phyloP scores from a whole-genome alignment of 495 filamentous ascomycete species.

The Parathielavia hyrcaniae region DNA sequence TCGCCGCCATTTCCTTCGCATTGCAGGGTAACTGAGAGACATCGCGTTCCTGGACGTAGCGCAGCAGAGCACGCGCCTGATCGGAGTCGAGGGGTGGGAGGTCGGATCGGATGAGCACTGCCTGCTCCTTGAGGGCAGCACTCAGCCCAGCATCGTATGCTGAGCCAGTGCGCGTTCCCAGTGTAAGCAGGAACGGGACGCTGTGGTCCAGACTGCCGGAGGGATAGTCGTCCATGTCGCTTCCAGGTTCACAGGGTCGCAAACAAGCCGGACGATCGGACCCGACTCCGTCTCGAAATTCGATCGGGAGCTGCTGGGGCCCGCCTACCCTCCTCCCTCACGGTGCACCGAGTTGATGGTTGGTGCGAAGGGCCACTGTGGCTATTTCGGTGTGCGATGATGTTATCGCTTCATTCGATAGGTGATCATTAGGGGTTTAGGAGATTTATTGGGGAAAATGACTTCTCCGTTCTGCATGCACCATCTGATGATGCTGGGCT shows the following conservation, averaged over 20 bases:
- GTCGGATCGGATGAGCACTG: conserved; percentile 57
- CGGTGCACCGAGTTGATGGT: too few relatives aligned
- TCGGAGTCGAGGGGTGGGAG: conserved; percentile 58
- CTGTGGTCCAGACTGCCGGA: conserved; percentile 73
- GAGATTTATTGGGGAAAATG: too few relatives aligned
- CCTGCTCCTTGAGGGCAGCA: conserved; percentile 53
- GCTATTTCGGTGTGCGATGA: too few relatives aligned
- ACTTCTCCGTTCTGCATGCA: too few relatives aligned
- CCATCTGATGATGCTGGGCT: too few relatives aligned
- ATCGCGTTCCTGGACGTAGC: conserved; percentile 62
- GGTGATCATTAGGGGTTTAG: too few relatives aligned
- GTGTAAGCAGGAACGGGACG: conserved; percentile 70
- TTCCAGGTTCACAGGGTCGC: too few relatives aligned
- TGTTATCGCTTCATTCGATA: too few relatives aligned
- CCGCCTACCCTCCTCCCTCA: too few relatives aligned
- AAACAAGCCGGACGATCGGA: too few relatives aligned
- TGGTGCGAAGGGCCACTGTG: too few relatives aligned
- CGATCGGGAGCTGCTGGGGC: neutral
- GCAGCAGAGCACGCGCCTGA: conserved; percentile 59
- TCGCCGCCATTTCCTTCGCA: conserved; percentile 35
- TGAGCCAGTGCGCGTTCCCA: conserved; percentile 53
- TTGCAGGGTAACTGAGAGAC: conserved; percentile 57
- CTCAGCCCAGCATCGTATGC: conserved; percentile 35
- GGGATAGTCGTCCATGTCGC: conserved; percentile 76
- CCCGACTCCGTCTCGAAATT: neutral